Conservation (phyloP, 495 filamentous ascomycete genomes). For the Acidiella bohemica region DNA sequence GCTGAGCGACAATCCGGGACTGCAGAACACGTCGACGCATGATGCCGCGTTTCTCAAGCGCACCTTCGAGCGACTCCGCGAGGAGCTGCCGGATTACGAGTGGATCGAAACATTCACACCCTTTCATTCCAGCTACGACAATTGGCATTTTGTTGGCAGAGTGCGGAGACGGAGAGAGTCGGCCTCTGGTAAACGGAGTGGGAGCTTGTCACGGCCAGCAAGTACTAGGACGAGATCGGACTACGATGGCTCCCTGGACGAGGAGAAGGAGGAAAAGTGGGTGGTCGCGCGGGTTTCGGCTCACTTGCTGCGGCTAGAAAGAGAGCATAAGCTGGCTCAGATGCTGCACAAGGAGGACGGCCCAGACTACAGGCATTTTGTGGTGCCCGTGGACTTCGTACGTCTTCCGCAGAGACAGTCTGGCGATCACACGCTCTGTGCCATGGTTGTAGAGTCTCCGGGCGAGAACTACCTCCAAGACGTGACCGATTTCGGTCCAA, state of each 20-base stretch:
- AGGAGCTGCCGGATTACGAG: slow-evolving; percentile 18
- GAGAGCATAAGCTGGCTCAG: slow-evolving; percentile 68
- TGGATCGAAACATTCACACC: slow-evolving; percentile 13
- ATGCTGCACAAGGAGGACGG: slow-evolving; percentile 56
- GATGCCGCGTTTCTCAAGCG: slow-evolving; percentile 10
- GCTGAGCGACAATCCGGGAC: too few species aligned
- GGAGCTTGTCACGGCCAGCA: slow-evolving; percentile 8
- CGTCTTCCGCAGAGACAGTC: slow-evolving; percentile 49
- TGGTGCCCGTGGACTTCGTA: slow-evolving; percentile 59
- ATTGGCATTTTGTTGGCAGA: slow-evolving; percentile 30
- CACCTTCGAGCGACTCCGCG: slow-evolving; percentile 7
- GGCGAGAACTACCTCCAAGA: slow-evolving; percentile 59
- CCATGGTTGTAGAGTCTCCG: slow-evolving; percentile 65
- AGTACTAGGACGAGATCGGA: slow-evolving; percentile 9
- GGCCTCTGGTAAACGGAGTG: slow-evolving; percentile 10
- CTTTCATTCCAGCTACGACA: slow-evolving; percentile 25
- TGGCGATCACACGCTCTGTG: slow-evolving; percentile 51
- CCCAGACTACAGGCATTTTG: slow-evolving; percentile 57
- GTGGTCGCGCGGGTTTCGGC: slow-evolving; percentile 69
- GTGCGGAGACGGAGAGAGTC: slow-evolving; percentile 1
- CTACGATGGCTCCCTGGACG: slow-evolving; percentile 6
- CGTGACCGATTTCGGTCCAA: slow-evolving; percentile 62
- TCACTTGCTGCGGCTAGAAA: slow-evolving; percentile 66
- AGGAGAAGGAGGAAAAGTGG: slow-evolving; percentile 12
- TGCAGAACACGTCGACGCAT: too few species aligned